phyloP scores from a whole-genome alignment of 2,329 filamentous ascomycete genomes.

The Sarocladium brachiariae region DNA sequence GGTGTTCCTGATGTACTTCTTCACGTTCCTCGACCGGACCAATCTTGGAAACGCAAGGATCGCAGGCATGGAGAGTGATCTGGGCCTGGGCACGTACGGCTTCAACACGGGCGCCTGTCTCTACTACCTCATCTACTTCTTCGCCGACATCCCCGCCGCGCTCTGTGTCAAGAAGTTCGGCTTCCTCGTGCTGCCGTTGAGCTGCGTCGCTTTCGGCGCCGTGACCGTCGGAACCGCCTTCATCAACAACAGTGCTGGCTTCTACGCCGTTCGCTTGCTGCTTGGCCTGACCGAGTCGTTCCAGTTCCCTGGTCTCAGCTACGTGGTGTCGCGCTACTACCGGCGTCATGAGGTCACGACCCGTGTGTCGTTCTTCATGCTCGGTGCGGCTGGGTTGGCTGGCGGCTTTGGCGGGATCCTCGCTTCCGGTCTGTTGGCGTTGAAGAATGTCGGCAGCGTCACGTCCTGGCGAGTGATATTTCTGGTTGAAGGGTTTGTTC shows the following conservation, averaged over 20 bases:
- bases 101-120: slow-evolving; percentile 53
- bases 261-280: slow-evolving; percentile 40
- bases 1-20: slow-evolving; percentile 51
- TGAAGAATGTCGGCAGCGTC: slow-evolving; percentile 17
- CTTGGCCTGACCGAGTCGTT: slow-evolving; percentile 51
- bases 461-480: slow-evolving; percentile 53
- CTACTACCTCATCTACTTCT: slow-evolving; percentile 52
- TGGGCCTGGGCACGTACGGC: slow-evolving; percentile 34
- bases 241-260: slow-evolving; percentile 37
- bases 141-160: slow-evolving; percentile 51
- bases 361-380: slow-evolving; percentile 46
- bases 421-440: slow-evolving; percentile 34
- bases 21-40: slow-evolving; percentile 48
- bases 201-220: slow-evolving; percentile 43
- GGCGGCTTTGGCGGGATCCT: slow-evolving; percentile 52
- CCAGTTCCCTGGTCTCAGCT: slow-evolving; percentile 50
- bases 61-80: slow-evolving; percentile 38
- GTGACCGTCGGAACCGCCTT: slow-evolving; percentile 49
- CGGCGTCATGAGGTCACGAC: slow-evolving; percentile 49
- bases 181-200: slow-evolving; percentile 34
- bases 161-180: slow-evolving; percentile 47
- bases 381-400: slow-evolving; percentile 46
- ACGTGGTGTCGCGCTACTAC: slow-evolving; percentile 50
- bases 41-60: slow-evolving; percentile 34
- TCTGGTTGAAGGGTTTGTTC: slow-evolving; percentile 47